Conservation (phyloP, 257 asterid genomes). For the Solanum piurae region DNA sequence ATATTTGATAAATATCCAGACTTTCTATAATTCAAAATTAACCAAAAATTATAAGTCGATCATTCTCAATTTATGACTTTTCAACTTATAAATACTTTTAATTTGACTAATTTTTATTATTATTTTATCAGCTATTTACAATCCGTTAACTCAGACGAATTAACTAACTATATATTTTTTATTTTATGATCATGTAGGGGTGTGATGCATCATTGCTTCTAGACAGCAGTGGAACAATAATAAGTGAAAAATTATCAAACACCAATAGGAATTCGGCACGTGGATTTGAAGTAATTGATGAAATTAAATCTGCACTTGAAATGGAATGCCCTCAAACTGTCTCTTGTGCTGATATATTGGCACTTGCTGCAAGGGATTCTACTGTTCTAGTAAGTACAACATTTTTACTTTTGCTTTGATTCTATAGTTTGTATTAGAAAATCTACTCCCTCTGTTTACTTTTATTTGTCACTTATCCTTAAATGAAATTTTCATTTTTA, state of each 20-base stretch:
- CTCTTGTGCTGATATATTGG: slow-evolving; percentile 80
- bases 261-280: slow-evolving; percentile 74
- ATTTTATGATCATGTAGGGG: slow-evolving; percentile 33
- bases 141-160: background rate
- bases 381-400: slow-evolving; percentile 47
- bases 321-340: slow-evolving; percentile 70
- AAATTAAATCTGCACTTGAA: slow-evolving; percentile 71
- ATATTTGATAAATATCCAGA: background rate
- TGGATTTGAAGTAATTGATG: slow-evolving; percentile 76
- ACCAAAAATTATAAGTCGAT: background rate
- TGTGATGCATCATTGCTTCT: slow-evolving; percentile 84
- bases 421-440: too few species aligned
- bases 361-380: slow-evolving; percentile 82
- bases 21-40: too few species aligned
- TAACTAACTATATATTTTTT: background rate
- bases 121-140: background rate
- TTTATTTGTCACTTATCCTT: too few species aligned
- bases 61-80: background rate
- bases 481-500: too few species aligned
- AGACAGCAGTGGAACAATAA: slow-evolving; percentile 41
- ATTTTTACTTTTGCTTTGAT: too few species aligned
- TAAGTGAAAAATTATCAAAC: slow-evolving; percentile 55
- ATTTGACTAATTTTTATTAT: background rate
- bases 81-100: background rate
- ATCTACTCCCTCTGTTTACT: too few species aligned